A percentile compares a stretch with the other conserved stretches of the same genome.
These are phyloP conservation scores for Trypanosoma rangeli DNA, from an alignment of 208 protist genomes.

Conservation along the genomic window DNA sequence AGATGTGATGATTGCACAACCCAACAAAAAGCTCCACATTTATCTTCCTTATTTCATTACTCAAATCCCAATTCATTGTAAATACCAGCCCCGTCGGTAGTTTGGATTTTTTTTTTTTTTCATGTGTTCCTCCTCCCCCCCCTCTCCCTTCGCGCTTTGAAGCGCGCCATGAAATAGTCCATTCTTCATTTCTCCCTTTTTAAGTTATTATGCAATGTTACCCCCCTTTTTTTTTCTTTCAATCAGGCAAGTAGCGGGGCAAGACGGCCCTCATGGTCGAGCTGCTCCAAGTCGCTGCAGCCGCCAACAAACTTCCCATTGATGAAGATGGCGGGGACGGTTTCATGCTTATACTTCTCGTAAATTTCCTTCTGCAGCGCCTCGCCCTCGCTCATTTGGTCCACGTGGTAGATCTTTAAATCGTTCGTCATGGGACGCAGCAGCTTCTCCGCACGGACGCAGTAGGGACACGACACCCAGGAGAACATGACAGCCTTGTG, in stretches of 20 bases:
- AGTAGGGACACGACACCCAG: conserved; percentile 44
- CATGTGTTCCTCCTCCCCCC: too few relatives aligned
- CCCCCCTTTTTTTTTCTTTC: conserved; percentile 17
- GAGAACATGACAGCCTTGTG: conserved; percentile 46
- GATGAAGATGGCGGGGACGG: conserved; percentile 57
- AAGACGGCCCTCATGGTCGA: conserved; percentile 33
- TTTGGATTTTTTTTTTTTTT: too few relatives aligned
- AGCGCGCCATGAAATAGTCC: too few relatives aligned
- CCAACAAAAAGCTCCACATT: too few relatives aligned
- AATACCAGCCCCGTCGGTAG: too few relatives aligned
- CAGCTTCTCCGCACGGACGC: conserved; percentile 31
- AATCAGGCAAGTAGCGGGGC: conserved; percentile 13
- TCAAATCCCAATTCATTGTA: too few relatives aligned
- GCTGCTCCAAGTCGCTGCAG: conserved; percentile 41
- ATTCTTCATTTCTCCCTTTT: too few relatives aligned
- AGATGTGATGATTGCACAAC: too few relatives aligned
- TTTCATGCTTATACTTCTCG: conserved; percentile 41
- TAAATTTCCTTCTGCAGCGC: conserved; percentile 30
- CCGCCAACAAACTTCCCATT: conserved; percentile 53
- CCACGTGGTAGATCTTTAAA: conserved; percentile 32
- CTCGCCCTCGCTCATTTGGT: conserved; percentile 36
- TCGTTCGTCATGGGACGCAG: conserved; percentile 30
- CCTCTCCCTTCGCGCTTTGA: too few relatives aligned
- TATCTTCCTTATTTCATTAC: too few relatives aligned
- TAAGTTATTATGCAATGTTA: too few relatives aligned